Conservation (phyloP, 345 rosid genomes). For the Populus alba region DNA sequence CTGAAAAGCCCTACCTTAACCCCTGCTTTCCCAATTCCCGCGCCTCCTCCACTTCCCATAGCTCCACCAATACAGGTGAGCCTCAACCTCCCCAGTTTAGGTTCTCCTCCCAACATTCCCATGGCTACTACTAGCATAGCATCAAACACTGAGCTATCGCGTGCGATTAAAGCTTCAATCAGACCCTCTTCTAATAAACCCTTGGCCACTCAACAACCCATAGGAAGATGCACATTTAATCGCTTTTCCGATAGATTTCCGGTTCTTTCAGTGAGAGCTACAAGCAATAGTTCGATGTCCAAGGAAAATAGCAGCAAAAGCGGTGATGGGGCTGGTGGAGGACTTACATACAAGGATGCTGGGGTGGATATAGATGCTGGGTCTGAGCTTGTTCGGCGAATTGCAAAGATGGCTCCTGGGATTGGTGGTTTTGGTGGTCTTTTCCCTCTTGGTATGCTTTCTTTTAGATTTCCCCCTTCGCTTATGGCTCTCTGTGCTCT, state of each 20-base stretch:
- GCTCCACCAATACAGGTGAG: background rate
- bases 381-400: constrained; percentile 75
- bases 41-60: background rate
- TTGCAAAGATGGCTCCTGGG: constrained; percentile 88
- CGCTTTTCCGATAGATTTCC: constrained; percentile 3
- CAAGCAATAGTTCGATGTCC: background rate
- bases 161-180: constrained; percentile 2
- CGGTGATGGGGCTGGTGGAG: constrained; percentile 3
- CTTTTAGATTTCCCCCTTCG: background rate
- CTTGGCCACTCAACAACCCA: background rate
- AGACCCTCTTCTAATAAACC: background rate
- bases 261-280: background rate
- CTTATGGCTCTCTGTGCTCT: no score
- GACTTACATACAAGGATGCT: constrained; percentile 75
- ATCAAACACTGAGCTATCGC: constrained; percentile 4
- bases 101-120: background rate
- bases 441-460: constrained; percentile 65
- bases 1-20: background rate
- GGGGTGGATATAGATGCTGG: constrained; percentile 98
- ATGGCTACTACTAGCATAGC: constrained; percentile 9
- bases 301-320: background rate
- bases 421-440: constrained; percentile 95
- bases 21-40: background rate
- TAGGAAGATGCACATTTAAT: background rate
- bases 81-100: background rate